Percentiles rank a stretch among this genome's conserved stretches.
These are phyloP conservation scores for Candida sp. DNA, from an alignment of 1,139 yeast genomes.

Conservation along the genomic window DNA sequence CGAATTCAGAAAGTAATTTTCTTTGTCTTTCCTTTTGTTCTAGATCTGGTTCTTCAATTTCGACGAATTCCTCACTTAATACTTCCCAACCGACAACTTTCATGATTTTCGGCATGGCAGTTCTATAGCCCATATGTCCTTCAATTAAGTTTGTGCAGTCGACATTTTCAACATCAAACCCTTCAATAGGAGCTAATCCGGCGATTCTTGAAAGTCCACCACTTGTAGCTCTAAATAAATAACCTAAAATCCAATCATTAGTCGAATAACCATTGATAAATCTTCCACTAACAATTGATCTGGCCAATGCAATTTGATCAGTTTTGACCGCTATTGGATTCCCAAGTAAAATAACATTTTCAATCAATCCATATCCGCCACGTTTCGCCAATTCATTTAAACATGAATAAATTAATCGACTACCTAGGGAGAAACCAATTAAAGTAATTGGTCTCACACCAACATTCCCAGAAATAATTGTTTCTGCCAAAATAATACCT, in stretches of 20 bases:
- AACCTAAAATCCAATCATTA: constrained; percentile 97
- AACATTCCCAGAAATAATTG: constrained; percentile 77
- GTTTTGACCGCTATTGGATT: constrained; percentile 79
- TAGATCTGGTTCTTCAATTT: constrained; percentile 95
- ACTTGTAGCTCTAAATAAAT: constrained; percentile 90
- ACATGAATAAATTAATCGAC: constrained; percentile 90
- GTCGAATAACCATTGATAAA: constrained; percentile 89
- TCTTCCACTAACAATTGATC: constrained; percentile 87
- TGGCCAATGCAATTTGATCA: constrained; percentile 76
- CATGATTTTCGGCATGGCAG: constrained; percentile 82
- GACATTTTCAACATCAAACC: constrained; percentile 61
- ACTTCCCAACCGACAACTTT: constrained; percentile 75
- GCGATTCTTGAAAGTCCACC: constrained; percentile 92
- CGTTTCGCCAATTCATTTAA: constrained; percentile 79
- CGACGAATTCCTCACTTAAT: constrained; percentile 86
- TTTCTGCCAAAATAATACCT: constrained; percentile 88
- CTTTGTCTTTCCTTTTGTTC: constrained; percentile 82
- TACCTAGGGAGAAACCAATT: constrained; percentile 93
- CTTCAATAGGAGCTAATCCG: constrained; percentile 75
- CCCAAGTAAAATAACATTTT: constrained; percentile 86
- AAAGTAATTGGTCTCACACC: constrained; percentile 93
- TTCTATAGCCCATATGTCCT: constrained; percentile 97
- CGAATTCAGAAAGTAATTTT: constrained; percentile 77
- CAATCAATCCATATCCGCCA: constrained; percentile 86
- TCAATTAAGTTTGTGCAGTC: constrained; percentile 86